Evolutionary conservation across 257 asterid genomes (phyloP).

Genomic region (Jacaranda copaia): DNA sequence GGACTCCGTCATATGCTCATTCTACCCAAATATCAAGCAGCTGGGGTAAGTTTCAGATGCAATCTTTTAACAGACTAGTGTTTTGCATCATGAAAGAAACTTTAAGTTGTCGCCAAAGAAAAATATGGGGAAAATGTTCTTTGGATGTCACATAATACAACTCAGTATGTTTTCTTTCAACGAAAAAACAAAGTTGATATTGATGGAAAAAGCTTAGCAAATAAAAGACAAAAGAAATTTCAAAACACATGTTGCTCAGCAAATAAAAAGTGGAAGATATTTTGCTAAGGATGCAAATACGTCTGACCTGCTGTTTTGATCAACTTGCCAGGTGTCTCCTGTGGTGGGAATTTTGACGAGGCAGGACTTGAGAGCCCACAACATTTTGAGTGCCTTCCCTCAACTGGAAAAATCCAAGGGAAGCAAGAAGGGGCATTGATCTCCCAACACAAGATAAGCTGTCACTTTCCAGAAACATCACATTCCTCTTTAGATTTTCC

Average conservation of each 20-base stretch:
- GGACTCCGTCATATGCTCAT: conserved; percentile 91
- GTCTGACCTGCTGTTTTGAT: conserved; percentile 43
- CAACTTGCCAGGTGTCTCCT: conserved; percentile 61
- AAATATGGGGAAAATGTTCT: background rate
- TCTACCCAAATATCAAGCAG: conserved; percentile 79
- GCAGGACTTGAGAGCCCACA: conserved; percentile 90
- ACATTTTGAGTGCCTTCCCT: conserved; percentile 77
- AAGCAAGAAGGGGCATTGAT: conserved; percentile 58
- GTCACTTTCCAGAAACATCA: conserved; percentile 32
- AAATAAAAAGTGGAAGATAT: conserved; percentile 10
- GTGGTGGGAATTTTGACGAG: conserved; percentile 91
- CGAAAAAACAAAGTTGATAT: conserved; percentile 2
- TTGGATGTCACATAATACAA: background rate
- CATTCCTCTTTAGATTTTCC: conserved; percentile 26
- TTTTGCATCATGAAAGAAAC: background rate
- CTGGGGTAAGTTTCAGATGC: conserved; percentile 62
- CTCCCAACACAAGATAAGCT: conserved; percentile 30
- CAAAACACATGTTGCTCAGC: background rate
- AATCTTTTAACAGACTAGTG: background rate
- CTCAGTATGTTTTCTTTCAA: background rate
- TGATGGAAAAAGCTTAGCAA: conserved; percentile 13
- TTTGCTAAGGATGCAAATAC: conserved; percentile 1
- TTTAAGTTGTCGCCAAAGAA: background rate
- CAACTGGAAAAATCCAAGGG: conserved; percentile 63
- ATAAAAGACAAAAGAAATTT: conserved; percentile 6